A percentile compares a stretch with the other conserved stretches of the same genome.
These are phyloP conservation scores for Eucalyptus victrix DNA, from an alignment of 345 rosid species.

Conservation along the genomic window DNA sequence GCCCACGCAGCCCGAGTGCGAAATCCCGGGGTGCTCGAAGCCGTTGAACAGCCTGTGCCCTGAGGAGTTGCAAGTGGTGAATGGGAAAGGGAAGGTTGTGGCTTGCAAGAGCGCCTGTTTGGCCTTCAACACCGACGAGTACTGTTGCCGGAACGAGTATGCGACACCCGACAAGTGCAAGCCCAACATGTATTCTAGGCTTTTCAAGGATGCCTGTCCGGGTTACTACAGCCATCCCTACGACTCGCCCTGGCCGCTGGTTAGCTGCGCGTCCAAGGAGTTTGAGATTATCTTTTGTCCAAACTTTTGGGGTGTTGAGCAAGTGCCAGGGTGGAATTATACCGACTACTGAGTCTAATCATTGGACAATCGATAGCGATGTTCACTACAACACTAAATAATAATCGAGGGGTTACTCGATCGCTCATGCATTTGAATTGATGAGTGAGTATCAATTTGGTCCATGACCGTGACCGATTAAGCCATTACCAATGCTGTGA, in stretches of 20 bases:
- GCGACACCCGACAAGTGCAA: conserved; percentile 60
- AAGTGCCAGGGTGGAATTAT: not conserved
- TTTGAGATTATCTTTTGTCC: conserved; percentile 57
- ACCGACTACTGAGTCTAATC: not conserved
- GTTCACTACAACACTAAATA: not conserved
- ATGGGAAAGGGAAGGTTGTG: conserved; percentile 35
- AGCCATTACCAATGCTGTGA: conserved; percentile 2
- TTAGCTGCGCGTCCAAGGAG: conserved; percentile 30
- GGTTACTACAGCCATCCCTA: conserved; percentile 49
- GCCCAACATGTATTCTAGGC: conserved; percentile 44
- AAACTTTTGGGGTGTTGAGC: not conserved
- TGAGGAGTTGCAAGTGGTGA: conserved; percentile 38
- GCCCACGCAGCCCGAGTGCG: conserved; percentile 24
- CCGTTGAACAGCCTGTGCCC: conserved; percentile 41
- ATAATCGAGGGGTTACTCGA: too few relatives aligned
- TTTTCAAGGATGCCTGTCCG: conserved; percentile 78
- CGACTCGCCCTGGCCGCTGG: conserved; percentile 42
- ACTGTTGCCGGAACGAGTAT: conserved; percentile 67
- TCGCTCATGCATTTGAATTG: not conserved
- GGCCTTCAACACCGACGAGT: conserved; percentile 55
- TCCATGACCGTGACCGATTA: not conserved
- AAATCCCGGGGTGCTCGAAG: conserved; percentile 36
- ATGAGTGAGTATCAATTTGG: not conserved
- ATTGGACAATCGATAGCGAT: not conserved
- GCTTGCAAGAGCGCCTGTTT: conserved; percentile 88